Percentiles rank a stretch among this genome's conserved stretches.
These are phyloP conservation scores for Fusarium bactridioides DNA, from an alignment of 2,329 filamentous ascomycete species.

Conservation along the genomic window DNA sequence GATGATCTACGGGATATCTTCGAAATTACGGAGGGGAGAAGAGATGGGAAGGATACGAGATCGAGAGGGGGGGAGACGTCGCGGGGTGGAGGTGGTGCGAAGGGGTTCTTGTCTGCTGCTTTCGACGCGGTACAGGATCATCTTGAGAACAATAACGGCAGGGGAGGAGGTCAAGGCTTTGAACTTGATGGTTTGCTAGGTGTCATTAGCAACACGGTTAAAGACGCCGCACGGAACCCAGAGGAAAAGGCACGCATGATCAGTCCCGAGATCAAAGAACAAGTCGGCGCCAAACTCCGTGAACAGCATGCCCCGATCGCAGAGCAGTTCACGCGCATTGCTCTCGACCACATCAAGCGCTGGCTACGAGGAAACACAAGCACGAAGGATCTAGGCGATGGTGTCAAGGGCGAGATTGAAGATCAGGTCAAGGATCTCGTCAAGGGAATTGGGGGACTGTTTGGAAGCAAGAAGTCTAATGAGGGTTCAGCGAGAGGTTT, in stretches of 20 bases:
- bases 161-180: slow-evolving; percentile 44
- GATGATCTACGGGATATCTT: too few relatives aligned
- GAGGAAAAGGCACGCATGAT: slow-evolving; percentile 56
- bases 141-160: slow-evolving; percentile 42
- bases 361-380: slow-evolving; percentile 55
- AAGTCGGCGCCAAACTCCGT: slow-evolving; percentile 50
- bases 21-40: too few relatives aligned
- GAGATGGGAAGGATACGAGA: slow-evolving; percentile 29
- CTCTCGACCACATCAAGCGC: slow-evolving; percentile 56
- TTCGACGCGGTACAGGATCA: slow-evolving; percentile 53
- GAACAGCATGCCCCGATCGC: slow-evolving; percentile 54
- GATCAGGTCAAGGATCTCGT: slow-evolving; percentile 55
- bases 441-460: slow-evolving; percentile 53
- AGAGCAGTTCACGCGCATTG: slow-evolving; percentile 56
- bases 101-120: slow-evolving; percentile 52
- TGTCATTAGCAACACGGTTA: slow-evolving; percentile 52
- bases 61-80: slow-evolving; percentile 42
- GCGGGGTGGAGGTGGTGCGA: slow-evolving; percentile 44
- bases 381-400: slow-evolving; percentile 52
- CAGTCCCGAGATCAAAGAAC: slow-evolving; percentile 57
- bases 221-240: slow-evolving; percentile 54
- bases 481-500: slow-evolving; percentile 46
- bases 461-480: slow-evolving; percentile 49
- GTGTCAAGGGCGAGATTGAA: slow-evolving; percentile 54
- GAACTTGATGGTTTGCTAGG: slow-evolving; percentile 55